These are phyloP conservation scores for Aureobasidium vineae DNA, from an alignment of 2,329 filamentous ascomycete genomes.

Conservation along the genomic window DNA sequence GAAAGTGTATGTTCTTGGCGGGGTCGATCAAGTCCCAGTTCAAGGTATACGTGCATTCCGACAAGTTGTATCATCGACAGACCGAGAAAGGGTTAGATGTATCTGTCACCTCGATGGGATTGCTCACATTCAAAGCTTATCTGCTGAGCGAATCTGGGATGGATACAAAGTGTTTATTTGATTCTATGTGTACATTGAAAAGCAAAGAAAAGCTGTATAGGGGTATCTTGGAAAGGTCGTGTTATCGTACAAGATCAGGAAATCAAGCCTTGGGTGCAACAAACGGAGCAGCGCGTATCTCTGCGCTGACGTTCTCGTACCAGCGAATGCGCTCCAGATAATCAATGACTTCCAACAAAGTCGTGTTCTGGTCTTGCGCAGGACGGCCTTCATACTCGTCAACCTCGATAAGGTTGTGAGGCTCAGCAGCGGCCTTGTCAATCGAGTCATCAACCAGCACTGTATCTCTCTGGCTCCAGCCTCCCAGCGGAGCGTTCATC, in stretches of 20 bases:
- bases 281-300: slow-evolving; percentile 10
- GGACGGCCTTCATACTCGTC: slow-evolving; percentile 62
- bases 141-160: no score
- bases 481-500: slow-evolving; percentile 37
- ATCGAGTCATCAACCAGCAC: slow-evolving; percentile 82
- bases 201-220: not conserved
- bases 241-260: not conserved
- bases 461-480: slow-evolving; percentile 82
- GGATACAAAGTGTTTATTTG: not conserved
- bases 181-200: not conserved
- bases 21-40: not conserved
- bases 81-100: no score
- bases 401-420: slow-evolving; percentile 75
- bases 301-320: slow-evolving; percentile 11
- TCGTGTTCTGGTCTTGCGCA: not conserved
- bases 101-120: no score
- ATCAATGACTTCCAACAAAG: slow-evolving; percentile 8
- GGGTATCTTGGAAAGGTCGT: not conserved
- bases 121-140: no score
- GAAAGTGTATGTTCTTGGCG: not conserved
- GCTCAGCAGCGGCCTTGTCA: slow-evolving; percentile 79
- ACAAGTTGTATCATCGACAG: not conserved
- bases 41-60: slow-evolving; percentile 3
- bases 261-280: not conserved
- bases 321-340: slow-evolving; percentile 17